phyloP scores from a whole-genome alignment of 805 yeast genomes.

The Starmerella cellae region DNA sequence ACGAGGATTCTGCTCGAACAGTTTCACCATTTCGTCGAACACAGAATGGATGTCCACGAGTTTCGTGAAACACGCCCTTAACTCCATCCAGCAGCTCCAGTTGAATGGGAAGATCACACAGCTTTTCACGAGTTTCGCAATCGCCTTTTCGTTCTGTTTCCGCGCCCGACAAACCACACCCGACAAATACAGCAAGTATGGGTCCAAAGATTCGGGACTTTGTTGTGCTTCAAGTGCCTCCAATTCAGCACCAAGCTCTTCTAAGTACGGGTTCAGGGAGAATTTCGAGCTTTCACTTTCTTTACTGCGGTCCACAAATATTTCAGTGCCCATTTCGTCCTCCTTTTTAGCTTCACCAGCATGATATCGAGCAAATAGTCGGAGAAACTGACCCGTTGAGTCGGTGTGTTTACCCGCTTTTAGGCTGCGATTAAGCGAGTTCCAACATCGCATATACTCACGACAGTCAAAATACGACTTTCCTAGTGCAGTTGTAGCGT shows the following conservation, averaged over 20 bases:
- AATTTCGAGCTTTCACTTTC: slow-evolving; percentile 17
- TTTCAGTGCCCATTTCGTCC: slow-evolving; percentile 57
- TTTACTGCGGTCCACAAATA: slow-evolving; percentile 26
- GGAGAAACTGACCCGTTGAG: slow-evolving; percentile 34
- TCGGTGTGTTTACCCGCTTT: slow-evolving; percentile 29
- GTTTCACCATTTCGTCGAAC: neutral
- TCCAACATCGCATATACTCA: slow-evolving; percentile 71
- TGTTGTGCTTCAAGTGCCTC: slow-evolving; percentile 22
- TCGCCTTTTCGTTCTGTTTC: slow-evolving; percentile 48
- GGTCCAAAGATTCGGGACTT: slow-evolving; percentile 27
- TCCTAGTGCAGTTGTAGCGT: slow-evolving; percentile 48
- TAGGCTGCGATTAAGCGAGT: slow-evolving; percentile 34
- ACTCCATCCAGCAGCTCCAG: slow-evolving; percentile 90
- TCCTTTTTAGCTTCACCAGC: slow-evolving; percentile 64
- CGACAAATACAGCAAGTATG: slow-evolving; percentile 50
- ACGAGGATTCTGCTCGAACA: slow-evolving; percentile 1
- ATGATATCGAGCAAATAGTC: slow-evolving; percentile 55
- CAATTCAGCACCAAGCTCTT: slow-evolving; percentile 31
- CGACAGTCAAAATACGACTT: slow-evolving; percentile 63
- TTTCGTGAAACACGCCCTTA: slow-evolving; percentile 43
- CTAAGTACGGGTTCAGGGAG: slow-evolving; percentile 26
- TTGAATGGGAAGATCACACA: slow-evolving; percentile 62
- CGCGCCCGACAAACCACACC: slow-evolving; percentile 58
- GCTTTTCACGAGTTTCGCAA: slow-evolving; percentile 46
- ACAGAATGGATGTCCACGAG: slow-evolving; percentile 7